Base-by-base conservation (phyloP, 306 rosid genomes). In the Clitoria ternatea region DNA sequence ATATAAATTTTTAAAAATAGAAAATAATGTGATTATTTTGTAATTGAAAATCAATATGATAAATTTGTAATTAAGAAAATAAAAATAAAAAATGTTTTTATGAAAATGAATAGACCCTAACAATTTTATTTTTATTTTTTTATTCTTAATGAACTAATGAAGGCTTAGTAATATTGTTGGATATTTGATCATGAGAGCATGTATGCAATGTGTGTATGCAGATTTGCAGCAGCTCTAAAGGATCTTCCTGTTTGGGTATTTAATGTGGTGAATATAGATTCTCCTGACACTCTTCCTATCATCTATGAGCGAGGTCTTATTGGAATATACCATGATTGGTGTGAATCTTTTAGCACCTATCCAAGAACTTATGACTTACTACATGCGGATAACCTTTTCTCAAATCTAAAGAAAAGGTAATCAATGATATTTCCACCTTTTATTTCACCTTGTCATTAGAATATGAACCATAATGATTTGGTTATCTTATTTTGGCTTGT, bases 291-390 rank as follows among this genome's bases (percentile, higher is more conserved):
- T n/a, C 92, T 91, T 47, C 88, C 92, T 5, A 77, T 88, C n/a
- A 91, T 91, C 75, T 91, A 70, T 8, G 97, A 91, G 54, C 89
- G 96, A 0, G 96, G 97, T 44, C 90, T 88, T 68, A 81, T 91
- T 2, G 97, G 97, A 27, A 91, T 91, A 18, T 91, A 91, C 77
- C 97, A 91, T 62, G 96, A 91, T 14, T 91, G 97, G 97, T 88
- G 97, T 72, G 88, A 91, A 83, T 91, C 96, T 70, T 91, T 91
- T 68, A 88, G 96, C 76, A 88, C 96, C 10, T 91, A 88, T 68
- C 97, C 97, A 56, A 80, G 97, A 81, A 83, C 82, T 73, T 91
- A 91, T 48, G 97, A 91, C 78, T 79, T 91, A 11, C 82, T 91
- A 5, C 97, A 91, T 39, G 97, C 97, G 2, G 89, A 88, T 83